Evolutionary conservation across 164 flowering plant species (phyloP).

Genomic region (Umbilicus rupestris): DNA sequence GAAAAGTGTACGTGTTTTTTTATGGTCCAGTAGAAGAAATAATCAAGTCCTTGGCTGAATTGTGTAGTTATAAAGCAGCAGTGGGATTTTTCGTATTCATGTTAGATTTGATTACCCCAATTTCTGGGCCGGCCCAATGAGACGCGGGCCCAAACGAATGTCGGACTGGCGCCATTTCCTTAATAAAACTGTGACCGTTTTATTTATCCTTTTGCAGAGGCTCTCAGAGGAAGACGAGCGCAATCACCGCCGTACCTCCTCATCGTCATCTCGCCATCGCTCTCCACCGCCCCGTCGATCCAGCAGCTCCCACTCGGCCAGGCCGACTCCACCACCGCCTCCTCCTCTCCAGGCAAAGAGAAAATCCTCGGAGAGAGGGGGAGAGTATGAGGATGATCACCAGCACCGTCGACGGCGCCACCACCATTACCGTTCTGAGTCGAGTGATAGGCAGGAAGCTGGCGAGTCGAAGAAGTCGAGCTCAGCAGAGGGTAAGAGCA

Average conservation of each 20-base stretch:
- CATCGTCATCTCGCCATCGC: neutral
- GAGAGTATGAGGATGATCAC: too few species aligned
- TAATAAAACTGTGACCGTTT: neutral
- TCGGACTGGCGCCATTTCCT: neutral
- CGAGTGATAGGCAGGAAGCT: too few species aligned
- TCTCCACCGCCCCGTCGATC: neutral
- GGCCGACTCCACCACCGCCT: neutral
- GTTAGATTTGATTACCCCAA: too few species aligned
- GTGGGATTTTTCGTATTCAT: neutral
- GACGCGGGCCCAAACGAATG: neutral
- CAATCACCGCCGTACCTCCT: neutral
- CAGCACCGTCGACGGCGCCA: too few species aligned
- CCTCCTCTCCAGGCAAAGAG: constrained; percentile 25
- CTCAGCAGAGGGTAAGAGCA: constrained; percentile 28
- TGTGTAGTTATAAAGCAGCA: neutral
- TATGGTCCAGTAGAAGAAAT: neutral
- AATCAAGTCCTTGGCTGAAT: neutral
- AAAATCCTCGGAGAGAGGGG: too few species aligned
- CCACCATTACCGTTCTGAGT: too few species aligned
- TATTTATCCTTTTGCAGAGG: neutral
- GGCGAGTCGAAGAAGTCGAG: too few species aligned
- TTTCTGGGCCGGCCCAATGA: too few species aligned
- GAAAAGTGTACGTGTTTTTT: neutral
- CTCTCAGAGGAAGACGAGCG: neutral
- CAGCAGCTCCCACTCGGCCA: constrained; percentile 19